Evolutionary conservation across 2,329 filamentous ascomycete genomes (phyloP), one percentile per base, ranked within the genome.

Genomic region (Lomentospora prolificans): DNA sequence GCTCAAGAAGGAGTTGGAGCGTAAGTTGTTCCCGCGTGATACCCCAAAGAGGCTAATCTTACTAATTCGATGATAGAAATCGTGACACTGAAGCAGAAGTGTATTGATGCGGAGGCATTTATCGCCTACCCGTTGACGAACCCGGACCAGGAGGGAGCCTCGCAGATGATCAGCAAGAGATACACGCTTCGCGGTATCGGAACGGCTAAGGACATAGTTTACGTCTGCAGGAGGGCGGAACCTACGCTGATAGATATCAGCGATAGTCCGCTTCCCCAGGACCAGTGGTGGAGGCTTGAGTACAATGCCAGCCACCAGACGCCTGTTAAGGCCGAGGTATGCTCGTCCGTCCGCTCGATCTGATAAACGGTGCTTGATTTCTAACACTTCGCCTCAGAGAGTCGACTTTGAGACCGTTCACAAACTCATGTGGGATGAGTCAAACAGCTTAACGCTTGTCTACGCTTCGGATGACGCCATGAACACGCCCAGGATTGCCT

Each of bases 261-360:
- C 1, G 70, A 68, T 30, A 57, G 59, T 3, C 28, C 54, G 3
- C 25, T 25, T 8, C 53, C 67, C 22, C 57, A 59, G 14, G 77
- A 80, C 54, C 78, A 81, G 61, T 82, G 79, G 79, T 82, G 79
- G 79, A 74, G 73, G 59, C 66, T 82, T 50, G 68, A 72, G 33
- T 78, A 75, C 58, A 63, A 65, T 22, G 63, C 68, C 10, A 62
- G 66, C 14, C 70, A 71, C 9, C 61, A 67, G 4, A 66, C 70
- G 51, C 73, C 76, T n/a, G 67, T 76, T 27, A 73, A 69, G 59
- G 67, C 75, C 14, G 75, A 80, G 72, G 79, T 80, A 70, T 53
- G 69, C 50, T n/a, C n/a, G n/a, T n/a, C n/a, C n/a, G n/a, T n/a
- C n/a, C n/a, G n/a, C n/a, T n/a, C n/a, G n/a, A n/a, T n/a, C n/a